Base-by-base conservation (phyloP, 2,329 filamentous ascomycete genomes). In the Pseudocercospora eumusae region DNA sequence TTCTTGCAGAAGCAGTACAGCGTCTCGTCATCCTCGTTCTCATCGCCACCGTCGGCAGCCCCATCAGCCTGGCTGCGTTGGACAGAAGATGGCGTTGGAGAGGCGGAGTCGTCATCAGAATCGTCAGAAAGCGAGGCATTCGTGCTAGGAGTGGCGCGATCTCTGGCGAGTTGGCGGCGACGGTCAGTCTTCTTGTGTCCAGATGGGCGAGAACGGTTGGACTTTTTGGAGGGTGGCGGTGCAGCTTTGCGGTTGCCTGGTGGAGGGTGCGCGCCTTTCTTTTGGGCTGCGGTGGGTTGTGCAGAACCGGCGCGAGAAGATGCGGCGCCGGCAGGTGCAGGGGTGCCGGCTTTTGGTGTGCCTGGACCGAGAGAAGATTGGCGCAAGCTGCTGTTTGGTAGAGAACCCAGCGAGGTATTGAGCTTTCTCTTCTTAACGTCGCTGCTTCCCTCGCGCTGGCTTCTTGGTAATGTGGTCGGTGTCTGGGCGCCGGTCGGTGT, bases 1-100 rank as follows among this genome's bases (percentile, higher is more conserved):
- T 89, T 89, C 74, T 93, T 88, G 75, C 91, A 95, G 28, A 88
- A 82, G 77, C 91, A 95, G 77, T 95, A 95, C 75, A 91, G 81
- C 61, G 79, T 90, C 15, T 76, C 74, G 68, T 80, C 76, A 60
- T 86, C 74, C 4, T 69, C 74, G 5, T 71, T 71, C 4, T 70
- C 66, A 11, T 68, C 72, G n/a, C 67, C 69, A 21, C 69, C 69
- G 15, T 70, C 70, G 11, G 57, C 64, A 2, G 70, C 64, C 21
- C 71, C 73, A 36, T 72, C 71, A 15, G 65, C 64, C 50, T 74
- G 70, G 23, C 60, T 66, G 25, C 64, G 64, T 11, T 66, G 68
- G 2, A 74, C 62, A n/a, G 68, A 66, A 10, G 72, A 73, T 21
- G 73, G 73, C 4, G 73, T 74, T 0, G 74, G 73, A 25, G 71